Percentiles rank a stretch among this genome's conserved stretches.
phyloP scores from a whole-genome alignment of 225 moss, liverwort and hornwort species.

The Thuidium tamariscinum region DNA sequence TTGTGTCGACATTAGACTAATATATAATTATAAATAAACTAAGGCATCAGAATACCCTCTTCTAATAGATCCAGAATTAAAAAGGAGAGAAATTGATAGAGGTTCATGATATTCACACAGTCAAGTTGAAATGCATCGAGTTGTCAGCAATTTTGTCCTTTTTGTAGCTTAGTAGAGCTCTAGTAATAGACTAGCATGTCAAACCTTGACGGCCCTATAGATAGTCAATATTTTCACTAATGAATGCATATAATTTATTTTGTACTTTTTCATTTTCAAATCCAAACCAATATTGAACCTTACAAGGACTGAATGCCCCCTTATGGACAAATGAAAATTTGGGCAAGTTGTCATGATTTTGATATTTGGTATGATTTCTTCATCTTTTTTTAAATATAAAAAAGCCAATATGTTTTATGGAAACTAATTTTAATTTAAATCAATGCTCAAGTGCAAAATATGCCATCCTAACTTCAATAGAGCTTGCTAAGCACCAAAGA shows the following conservation, averaged over 20 bases:
- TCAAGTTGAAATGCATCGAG: no score
- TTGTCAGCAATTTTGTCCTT: no score
- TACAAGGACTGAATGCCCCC: rapidly evolving
- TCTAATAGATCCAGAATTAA: no score
- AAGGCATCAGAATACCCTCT: no score
- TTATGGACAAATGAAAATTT: rapidly evolving
- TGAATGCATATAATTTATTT: not conserved
- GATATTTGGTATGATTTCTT: not conserved
- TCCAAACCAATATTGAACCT: not conserved
- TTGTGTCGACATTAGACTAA: no score
- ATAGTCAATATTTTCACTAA: no score
- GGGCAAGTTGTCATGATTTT: rapidly evolving
- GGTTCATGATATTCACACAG: no score
- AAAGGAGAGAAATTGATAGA: no score
- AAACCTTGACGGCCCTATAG: no score
- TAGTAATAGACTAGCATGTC: no score
- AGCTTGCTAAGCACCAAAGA: rapidly evolving
- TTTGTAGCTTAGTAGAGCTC: no score
- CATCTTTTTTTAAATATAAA: not conserved
- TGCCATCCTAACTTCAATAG: not conserved
- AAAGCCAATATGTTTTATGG: rapidly evolving
- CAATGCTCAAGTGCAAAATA: not conserved
- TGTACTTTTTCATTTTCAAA: not conserved
- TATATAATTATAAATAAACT: no score
- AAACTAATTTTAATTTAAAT: not conserved